phyloP scores from a whole-genome alignment of 768 basidiomycete genomes.

The Suillus weaverae region DNA sequence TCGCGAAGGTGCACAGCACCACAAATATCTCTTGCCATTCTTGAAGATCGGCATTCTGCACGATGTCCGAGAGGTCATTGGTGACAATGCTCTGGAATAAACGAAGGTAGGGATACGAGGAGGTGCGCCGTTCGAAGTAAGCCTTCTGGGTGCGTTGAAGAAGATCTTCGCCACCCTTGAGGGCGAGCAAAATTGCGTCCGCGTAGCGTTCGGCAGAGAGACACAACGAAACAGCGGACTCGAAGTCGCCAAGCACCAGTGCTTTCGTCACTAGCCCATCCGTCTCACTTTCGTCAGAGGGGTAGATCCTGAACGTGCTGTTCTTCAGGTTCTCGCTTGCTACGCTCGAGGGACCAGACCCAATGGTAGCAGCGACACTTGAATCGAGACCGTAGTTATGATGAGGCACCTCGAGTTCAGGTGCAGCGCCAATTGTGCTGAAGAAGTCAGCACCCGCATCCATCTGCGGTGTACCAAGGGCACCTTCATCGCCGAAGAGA shows the following conservation, averaged over 20 bases:
- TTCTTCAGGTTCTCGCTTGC: constrained; percentile 72
- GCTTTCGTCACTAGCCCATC: constrained; percentile 91
- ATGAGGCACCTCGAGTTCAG: constrained; percentile 70
- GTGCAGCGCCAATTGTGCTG: constrained; percentile 65
- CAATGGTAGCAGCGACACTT: constrained; percentile 91
- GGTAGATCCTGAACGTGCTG: constrained; percentile 90
- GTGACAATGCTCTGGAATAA: constrained; percentile 94
- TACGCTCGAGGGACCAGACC: constrained; percentile 85
- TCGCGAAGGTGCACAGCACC: constrained; percentile 92
- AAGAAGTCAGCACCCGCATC: constrained; percentile 86
- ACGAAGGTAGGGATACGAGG: constrained; percentile 81
- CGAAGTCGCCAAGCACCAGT: constrained; percentile 94
- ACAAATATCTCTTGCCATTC: constrained; percentile 99
- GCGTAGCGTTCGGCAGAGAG: constrained; percentile 87
- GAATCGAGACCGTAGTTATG: constrained; percentile 80
- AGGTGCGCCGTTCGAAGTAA: constrained; percentile 85
- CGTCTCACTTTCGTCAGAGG: constrained; percentile 79
- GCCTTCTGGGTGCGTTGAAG: constrained; percentile 87
- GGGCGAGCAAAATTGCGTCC: constrained; percentile 92
- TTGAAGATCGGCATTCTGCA: constrained; percentile 90
- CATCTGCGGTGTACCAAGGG: constrained; percentile 60
- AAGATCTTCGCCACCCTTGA: constrained; percentile 85
- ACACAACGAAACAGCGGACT: constrained; percentile 88
- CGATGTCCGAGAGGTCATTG: constrained; percentile 89
- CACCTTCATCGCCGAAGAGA: constrained; percentile 79